Conservation (phyloP, 2,329 filamentous ascomycete species). For the Aspergillus pseudoterreus region DNA sequence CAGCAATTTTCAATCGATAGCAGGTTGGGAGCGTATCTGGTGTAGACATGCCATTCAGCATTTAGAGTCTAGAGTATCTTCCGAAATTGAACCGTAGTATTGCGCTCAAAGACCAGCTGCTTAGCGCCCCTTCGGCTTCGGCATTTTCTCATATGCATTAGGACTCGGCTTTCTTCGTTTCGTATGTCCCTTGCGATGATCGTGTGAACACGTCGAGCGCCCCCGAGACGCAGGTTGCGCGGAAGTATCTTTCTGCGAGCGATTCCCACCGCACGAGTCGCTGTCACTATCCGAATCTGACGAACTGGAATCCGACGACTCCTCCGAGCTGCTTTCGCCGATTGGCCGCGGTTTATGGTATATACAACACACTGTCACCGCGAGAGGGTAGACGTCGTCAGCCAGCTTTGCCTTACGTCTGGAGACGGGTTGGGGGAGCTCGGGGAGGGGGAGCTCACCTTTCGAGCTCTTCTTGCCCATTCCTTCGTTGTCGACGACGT, state of each 20-base stretch:
- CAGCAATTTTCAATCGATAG: no score
- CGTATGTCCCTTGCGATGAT: conserved; percentile 17
- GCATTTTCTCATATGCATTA: conserved; percentile 48
- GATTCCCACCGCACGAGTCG: not conserved
- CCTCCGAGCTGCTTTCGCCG: conserved; percentile 70
- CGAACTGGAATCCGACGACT: conserved; percentile 51
- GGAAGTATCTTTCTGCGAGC: conserved; percentile 9
- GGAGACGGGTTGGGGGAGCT: not conserved
- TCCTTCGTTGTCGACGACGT: conserved; percentile 92
- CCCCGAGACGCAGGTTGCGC: conserved; percentile 14
- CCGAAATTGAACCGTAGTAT: no score
- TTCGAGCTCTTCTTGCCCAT: conserved; percentile 93
- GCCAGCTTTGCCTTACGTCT: not conserved
- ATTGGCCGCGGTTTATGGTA: conserved; percentile 82
- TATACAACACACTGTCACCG: conserved; percentile 86
- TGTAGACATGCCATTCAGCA: no score
- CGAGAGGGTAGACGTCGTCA: not conserved
- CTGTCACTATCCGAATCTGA: conserved; percentile 47
- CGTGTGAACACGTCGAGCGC: conserved; percentile 14
- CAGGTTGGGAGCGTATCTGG: no score
- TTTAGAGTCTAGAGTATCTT: no score
- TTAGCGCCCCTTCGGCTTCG: conserved; percentile 25
- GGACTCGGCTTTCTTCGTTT: conserved; percentile 38
- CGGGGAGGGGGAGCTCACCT: conserved; percentile 49
- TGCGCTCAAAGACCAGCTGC: not conserved